These are phyloP conservation scores for Styphnolobium japonicum DNA, from an alignment of 306 rosid genomes.

Conservation along the genomic window DNA sequence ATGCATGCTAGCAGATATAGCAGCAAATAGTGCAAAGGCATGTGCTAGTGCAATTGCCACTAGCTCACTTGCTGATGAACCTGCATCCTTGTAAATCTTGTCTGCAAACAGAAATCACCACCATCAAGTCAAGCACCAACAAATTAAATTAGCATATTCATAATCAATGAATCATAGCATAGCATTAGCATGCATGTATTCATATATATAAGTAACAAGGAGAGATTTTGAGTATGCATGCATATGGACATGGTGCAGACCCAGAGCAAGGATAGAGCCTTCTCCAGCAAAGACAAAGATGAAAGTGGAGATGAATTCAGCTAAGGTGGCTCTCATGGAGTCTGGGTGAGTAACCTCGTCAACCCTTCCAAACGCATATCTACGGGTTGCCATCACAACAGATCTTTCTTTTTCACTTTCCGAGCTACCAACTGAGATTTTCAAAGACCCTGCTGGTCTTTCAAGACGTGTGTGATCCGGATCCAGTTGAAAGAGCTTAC, in stretches of 20 bases:
- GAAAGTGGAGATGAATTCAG: slow-evolving; percentile 70
- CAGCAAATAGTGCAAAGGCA: slow-evolving; percentile 60
- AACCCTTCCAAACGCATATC: slow-evolving; percentile 66
- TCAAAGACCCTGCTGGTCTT: neutral
- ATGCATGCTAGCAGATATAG: slow-evolving; percentile 55
- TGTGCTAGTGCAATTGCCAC: slow-evolving; percentile 62
- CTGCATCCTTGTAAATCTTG: slow-evolving; percentile 48
- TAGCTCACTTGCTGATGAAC: slow-evolving; percentile 45
- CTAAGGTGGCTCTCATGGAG: slow-evolving; percentile 73
- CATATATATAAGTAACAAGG: too few relatives aligned
- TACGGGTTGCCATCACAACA: slow-evolving; percentile 53
- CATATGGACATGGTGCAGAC: slow-evolving; percentile 37
- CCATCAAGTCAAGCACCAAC: neutral
- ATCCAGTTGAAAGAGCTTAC: neutral
- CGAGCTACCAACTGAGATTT: neutral
- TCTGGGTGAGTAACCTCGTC: slow-evolving; percentile 79
- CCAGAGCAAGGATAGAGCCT: slow-evolving; percentile 76
- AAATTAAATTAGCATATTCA: too few relatives aligned
- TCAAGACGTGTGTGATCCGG: neutral
- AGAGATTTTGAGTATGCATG: neutral
- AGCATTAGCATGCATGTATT: neutral
- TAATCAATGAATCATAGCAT: too few relatives aligned
- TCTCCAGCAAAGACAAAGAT: slow-evolving; percentile 81
- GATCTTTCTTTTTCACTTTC: neutral
- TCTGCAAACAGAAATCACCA: slow-evolving; percentile 29